Base-by-base conservation (phyloP, 108 stramenopile genomes). In the Pinguiococcus pyrenoidosus region DNA sequence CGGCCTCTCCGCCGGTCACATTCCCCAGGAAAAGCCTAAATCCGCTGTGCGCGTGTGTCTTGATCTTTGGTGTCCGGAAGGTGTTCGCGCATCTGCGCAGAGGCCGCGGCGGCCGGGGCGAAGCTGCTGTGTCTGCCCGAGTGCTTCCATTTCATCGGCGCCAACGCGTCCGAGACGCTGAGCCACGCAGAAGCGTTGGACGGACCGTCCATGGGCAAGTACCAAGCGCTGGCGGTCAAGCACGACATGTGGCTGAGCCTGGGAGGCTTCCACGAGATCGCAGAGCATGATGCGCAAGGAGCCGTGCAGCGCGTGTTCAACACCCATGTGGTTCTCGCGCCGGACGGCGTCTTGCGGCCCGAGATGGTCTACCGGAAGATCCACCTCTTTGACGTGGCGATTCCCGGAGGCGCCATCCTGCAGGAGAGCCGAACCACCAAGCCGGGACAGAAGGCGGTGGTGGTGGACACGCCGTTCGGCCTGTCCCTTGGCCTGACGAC, bases 381-480 rank as follows among this genome's bases (percentile, higher is more conserved):
- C 21, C 95, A 96, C 68, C 59, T 96, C 22, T 96, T 96, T 54
- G 92, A 96, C 63, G 88, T 88, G 4, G 65, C 60, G 8, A 79
- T 94, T 33, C 85, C 86, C 1, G 69, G 61, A 9, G 68, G 68
- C 39, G 34, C 58, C 36, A 58, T 54, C 12, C 41, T 89, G 26
- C 47, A 55, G 51, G 89, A 91, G 62, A 83, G 80, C 40, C 61
- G 50, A 6, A 78, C 78, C 9, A 92, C 89, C 0, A 59, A 67
- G 12, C 82, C 89, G 7, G 94, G 94, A 4, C 35, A 46, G 24
- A 46, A 81, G 22, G 79, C 86, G 1, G 72, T 85, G 2, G 84
- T 83, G 40, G 76, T 87, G 54, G 24, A 22, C 25, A 25, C 51
- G 18, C 86, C 89, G 18, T 48, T 92, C 30, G 92, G 87, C 10